Conservation (phyloP, 192 early-diverging fungal species). For the Chytriomyces sp. region DNA sequence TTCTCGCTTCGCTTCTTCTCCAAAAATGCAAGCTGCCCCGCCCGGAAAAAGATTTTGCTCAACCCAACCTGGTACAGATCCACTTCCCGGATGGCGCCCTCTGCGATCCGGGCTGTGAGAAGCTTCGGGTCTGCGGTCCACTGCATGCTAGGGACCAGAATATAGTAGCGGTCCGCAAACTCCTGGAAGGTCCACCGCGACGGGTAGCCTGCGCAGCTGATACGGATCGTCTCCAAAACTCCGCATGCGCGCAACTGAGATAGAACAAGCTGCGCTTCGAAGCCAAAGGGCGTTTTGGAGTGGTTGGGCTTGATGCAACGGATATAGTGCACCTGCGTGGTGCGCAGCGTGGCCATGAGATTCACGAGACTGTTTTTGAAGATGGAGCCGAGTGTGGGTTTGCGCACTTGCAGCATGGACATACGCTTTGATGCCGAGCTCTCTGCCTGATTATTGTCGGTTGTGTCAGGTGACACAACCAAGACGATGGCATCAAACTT, state of each 20-base stretch:
- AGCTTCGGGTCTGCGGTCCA: slow-evolving; percentile 59
- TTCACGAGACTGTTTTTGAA: slow-evolving; percentile 92
- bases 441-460: not conserved
- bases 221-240: slow-evolving; percentile 98
- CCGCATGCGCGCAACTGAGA: slow-evolving; percentile 96
- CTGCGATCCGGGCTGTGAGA: slow-evolving; percentile 54
- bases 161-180: slow-evolving; percentile 83
- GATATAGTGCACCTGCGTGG: slow-evolving; percentile 94
- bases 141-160: slow-evolving; percentile 51
- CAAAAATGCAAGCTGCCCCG: slow-evolving; percentile 85
- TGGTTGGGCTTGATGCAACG: slow-evolving; percentile 99
- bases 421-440: slow-evolving; percentile 34
- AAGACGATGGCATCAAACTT: not conserved
- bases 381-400: slow-evolving; percentile 93
- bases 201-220: slow-evolving; percentile 97
- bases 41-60: slow-evolving; percentile 98
- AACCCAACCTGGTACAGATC: slow-evolving; percentile 93
- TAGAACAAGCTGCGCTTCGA: slow-evolving; percentile 94
- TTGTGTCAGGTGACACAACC: not conserved
- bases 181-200: slow-evolving; percentile 86
- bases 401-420: slow-evolving; percentile 61
- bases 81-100: slow-evolving; percentile 67
- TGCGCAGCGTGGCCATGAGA: slow-evolving; percentile 93
- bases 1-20: slow-evolving; percentile 90
- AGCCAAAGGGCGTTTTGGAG: slow-evolving; percentile 86